phyloP scores from a whole-genome alignment of 225 moss, liverwort and hornwort genomes.

The Straminergon stramineum region DNA sequence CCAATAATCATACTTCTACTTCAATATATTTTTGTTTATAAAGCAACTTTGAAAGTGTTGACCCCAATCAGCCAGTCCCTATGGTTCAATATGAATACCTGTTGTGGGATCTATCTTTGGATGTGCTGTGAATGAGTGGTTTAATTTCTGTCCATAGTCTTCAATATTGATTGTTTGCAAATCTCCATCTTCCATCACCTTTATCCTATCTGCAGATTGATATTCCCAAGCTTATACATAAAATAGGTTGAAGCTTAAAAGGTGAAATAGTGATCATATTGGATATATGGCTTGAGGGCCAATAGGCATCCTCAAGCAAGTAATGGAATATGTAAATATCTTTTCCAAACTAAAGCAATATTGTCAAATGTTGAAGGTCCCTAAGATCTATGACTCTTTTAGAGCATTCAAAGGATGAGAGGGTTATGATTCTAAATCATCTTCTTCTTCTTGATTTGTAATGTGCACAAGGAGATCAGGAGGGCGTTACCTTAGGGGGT shows the following conservation, averaged over 20 bases:
- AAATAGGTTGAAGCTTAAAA: background rate
- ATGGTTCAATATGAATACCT: background rate
- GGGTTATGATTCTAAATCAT: background rate
- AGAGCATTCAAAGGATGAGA: background rate
- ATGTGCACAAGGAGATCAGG: no score
- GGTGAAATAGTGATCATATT: no score
- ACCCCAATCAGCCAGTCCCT: accelerated
- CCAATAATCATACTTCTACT: background rate
- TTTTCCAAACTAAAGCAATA: background rate
- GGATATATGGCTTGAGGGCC: no score
- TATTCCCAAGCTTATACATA: no score
- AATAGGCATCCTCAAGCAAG: background rate
- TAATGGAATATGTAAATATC: accelerated
- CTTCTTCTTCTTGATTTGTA: background rate
- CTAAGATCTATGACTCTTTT: background rate
- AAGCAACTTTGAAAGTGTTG: background rate
- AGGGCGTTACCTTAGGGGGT: no score
- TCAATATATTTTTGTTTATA: background rate
- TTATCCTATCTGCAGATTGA: slow-evolving; percentile 23
- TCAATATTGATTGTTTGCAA: slow-evolving; percentile 40
- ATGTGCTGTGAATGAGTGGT: slow-evolving; percentile 58
- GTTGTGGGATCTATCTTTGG: slow-evolving; percentile 50
- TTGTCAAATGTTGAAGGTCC: background rate
- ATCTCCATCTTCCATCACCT: slow-evolving; percentile 52
- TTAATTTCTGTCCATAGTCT: slow-evolving; percentile 36